Evolutionary conservation across 306 rosid genomes (phyloP).

Genomic region (Oemleria cerasiformis): DNA sequence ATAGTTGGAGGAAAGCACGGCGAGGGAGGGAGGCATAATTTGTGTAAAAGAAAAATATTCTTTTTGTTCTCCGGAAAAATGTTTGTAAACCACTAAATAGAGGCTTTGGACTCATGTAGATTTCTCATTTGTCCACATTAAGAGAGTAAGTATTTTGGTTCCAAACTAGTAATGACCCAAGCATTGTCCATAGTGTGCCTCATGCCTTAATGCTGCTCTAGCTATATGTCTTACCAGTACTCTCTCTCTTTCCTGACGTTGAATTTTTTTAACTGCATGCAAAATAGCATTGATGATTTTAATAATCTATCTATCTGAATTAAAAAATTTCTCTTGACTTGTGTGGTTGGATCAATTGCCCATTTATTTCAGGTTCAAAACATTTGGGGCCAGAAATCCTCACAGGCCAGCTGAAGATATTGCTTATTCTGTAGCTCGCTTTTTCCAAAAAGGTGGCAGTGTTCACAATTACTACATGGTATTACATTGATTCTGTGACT

Average conservation of each 20-base stretch:
- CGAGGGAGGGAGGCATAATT: no score
- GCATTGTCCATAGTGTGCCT: background rate
- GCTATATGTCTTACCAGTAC: background rate
- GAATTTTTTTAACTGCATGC: constrained; percentile 4
- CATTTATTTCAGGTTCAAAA: constrained; percentile 68
- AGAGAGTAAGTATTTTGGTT: no score
- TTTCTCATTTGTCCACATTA: no score
- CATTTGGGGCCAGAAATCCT: constrained; percentile 92
- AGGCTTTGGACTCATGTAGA: no score
- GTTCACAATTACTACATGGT: constrained; percentile 96
- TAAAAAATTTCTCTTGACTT: constrained; percentile 8
- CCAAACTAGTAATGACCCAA: no score
- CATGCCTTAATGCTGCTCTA: background rate
- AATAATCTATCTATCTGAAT: constrained; percentile 21
- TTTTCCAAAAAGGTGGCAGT: constrained; percentile 96
- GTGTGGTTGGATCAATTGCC: constrained; percentile 18
- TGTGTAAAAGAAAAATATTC: no score
- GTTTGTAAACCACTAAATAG: no score
- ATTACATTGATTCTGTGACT: constrained; percentile 13
- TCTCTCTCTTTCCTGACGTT: constrained; percentile 18
- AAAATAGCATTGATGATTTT: background rate
- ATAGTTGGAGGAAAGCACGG: no score
- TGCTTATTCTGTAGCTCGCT: constrained; percentile 88
- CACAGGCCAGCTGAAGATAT: constrained; percentile 92
- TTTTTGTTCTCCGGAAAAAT: no score